A percentile compares a stretch with the other conserved stretches of the same genome.
These are phyloP conservation scores for Cicer bijugum DNA, from an alignment of 306 rosid genomes.

Conservation along the genomic window DNA sequence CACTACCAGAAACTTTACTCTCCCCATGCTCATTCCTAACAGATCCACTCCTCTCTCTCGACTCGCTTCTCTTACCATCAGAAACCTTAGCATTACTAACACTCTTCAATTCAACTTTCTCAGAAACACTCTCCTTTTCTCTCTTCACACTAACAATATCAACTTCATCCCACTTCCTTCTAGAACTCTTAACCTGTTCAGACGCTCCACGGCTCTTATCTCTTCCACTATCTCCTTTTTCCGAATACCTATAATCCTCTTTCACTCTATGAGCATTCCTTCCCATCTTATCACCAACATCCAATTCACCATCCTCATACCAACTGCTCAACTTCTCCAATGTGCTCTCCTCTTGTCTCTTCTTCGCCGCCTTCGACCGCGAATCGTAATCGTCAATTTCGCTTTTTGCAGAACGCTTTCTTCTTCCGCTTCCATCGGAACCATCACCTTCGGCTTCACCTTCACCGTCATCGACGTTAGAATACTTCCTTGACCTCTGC, in stretches of 20 bases:
- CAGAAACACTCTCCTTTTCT: slow-evolving; percentile 57
- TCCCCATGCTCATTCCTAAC: slow-evolving; percentile 73
- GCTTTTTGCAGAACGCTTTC: slow-evolving; percentile 62
- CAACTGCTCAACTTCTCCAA: slow-evolving; percentile 90
- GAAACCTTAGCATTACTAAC: slow-evolving; percentile 48
- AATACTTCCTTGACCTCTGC: slow-evolving; percentile 71
- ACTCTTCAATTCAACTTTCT: slow-evolving; percentile 64
- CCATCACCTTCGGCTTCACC: slow-evolving; percentile 56
- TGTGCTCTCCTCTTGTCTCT: slow-evolving; percentile 87
- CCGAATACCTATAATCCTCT: slow-evolving; percentile 64
- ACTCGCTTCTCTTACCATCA: slow-evolving; percentile 63
- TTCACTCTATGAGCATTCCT: slow-evolving; percentile 34
- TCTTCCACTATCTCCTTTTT: slow-evolving; percentile 64
- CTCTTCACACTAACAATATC: slow-evolving; percentile 60
- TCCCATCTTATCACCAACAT: slow-evolving; percentile 68
- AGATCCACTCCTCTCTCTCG: slow-evolving; percentile 69
- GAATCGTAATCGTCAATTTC: slow-evolving; percentile 74
- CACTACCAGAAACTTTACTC: slow-evolving; percentile 58
- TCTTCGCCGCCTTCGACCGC: slow-evolving; percentile 69
- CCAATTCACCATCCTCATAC: slow-evolving; percentile 93
- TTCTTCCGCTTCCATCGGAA: slow-evolving; percentile 67
- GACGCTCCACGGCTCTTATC: slow-evolving; percentile 80
- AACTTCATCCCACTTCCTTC: slow-evolving; percentile 95
- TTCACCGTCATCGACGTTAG: slow-evolving; percentile 67
- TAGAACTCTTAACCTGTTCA: slow-evolving; percentile 67